Base-by-base conservation (phyloP, 352 stramenopile species). In the Pythium guiyangense region DNA sequence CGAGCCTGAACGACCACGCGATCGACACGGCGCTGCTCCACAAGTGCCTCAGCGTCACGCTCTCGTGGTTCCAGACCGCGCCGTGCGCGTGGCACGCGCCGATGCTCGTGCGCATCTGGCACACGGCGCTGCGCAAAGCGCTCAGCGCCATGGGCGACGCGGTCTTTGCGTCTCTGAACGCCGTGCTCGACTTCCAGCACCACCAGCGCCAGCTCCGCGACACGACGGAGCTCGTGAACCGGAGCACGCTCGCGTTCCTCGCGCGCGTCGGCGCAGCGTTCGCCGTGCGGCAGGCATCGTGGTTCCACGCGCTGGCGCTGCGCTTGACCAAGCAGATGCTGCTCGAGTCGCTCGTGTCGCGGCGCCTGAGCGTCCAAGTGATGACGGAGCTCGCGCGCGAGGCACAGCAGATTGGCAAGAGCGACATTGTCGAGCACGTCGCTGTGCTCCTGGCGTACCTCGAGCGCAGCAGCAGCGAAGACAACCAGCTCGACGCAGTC, bases 11-110 rank as follows among this genome's bases (percentile, higher is more conserved):
- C 53, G 57, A 58, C 35, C 67, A 71, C 54, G 54, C 52, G 18
- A 63, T 85, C 9, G 80, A 91, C 57, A 65, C 59, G 26, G 60
- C 57, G 22, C 61, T 93, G 48, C 74, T 91, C 20, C 51, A 62
- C 27, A 75, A 74, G 12, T 77, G 70, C 34, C 60, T 87, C 25
- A 54, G 53, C 0, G 67, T 91, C 9, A 74, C 79, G 22, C 64
- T 87, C 18, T 56, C 68, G 20, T 93, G 84, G 84, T 84, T 86
- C 60, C 59, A 72, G 52, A 59, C 55, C 18, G 63, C 70, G 6
- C 77, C 84, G 15, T 87, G 80, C 50, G 75, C 79, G 29, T 93
- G 84, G 84, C 80, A 93, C 51, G 80, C 74, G 22, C 65, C 59
- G 31, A 70, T 82, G 59, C 58, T 89, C 17, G 69, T 72, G 31